Conservation (phyloP, 345 rosid genomes). For the Populus alba region DNA sequence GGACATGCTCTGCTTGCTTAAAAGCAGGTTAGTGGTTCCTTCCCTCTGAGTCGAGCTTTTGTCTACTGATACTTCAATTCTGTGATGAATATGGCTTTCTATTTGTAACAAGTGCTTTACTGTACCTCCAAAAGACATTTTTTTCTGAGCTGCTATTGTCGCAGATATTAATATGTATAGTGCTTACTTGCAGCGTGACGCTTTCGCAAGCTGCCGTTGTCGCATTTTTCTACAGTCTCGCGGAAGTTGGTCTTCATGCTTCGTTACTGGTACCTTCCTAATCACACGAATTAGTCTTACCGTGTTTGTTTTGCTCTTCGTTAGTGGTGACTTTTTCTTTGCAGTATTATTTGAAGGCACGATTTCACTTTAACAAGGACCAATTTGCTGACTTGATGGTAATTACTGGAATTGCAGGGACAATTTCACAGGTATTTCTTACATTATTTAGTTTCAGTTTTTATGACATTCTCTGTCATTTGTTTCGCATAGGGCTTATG, state of each 20-base stretch:
- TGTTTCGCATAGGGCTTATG: not conserved
- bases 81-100: not conserved
- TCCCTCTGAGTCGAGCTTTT: not conserved
- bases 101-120: not conserved
- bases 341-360: slow-evolving; percentile 90
- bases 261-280: slow-evolving; percentile 56
- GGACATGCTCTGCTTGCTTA: slow-evolving; percentile 51
- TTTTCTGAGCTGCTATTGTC: not conserved
- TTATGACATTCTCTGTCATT: not conserved
- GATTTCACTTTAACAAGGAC: slow-evolving; percentile 75
- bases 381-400: slow-evolving; percentile 91
- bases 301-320: not conserved
- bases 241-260: slow-evolving; percentile 73
- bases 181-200: slow-evolving; percentile 48
- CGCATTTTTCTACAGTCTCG: slow-evolving; percentile 65
- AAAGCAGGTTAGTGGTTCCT: slow-evolving; percentile 52
- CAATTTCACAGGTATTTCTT: slow-evolving; percentile 71
- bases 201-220: slow-evolving; percentile 72
- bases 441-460: not conserved
- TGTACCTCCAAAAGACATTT: not conserved
- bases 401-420: slow-evolving; percentile 70
- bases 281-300: not conserved
- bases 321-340: not conserved
- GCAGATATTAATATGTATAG: not conserved
- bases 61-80: not conserved